Conservation (phyloP, 2,329 filamentous ascomycete species). For the Camillea tinctor region DNA sequence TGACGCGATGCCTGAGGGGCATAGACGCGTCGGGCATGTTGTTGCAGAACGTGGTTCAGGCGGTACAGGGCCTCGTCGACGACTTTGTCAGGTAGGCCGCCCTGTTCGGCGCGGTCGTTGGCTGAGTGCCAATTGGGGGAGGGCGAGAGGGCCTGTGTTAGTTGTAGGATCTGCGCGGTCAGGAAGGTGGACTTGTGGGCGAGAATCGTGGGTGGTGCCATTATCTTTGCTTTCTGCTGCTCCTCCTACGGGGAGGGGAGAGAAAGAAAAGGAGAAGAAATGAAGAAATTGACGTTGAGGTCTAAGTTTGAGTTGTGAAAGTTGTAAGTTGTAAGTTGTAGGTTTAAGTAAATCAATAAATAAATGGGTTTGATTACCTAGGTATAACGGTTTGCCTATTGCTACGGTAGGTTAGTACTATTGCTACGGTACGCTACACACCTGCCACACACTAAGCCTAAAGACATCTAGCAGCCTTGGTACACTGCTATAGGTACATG, state of each 20-base stretch:
- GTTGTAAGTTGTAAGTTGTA: too few relatives aligned
- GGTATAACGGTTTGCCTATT: too few relatives aligned
- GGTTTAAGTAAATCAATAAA: too few relatives aligned
- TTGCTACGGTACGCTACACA: too few relatives aligned
- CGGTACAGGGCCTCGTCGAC: conserved; percentile 57
- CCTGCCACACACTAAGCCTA: too few relatives aligned
- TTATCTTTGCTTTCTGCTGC: conserved; percentile 29
- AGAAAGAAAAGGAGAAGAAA: not conserved
- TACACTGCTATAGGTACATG: too few relatives aligned
- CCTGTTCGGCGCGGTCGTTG: conserved; percentile 41
- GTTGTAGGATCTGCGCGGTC: conserved; percentile 58
- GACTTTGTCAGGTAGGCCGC: conserved; percentile 44
- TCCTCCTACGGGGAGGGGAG: not conserved
- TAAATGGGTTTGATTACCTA: too few relatives aligned
- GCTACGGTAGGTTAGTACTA: too few relatives aligned
- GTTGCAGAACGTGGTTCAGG: conserved; percentile 61
- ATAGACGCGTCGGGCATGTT: conserved; percentile 66
- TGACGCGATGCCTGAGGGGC: conserved; percentile 67
- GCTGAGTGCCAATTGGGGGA: conserved; percentile 52
- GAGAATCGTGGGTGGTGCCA: conserved; percentile 53
- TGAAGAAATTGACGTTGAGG: too few relatives aligned
- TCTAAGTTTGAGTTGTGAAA: too few relatives aligned
- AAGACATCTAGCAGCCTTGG: too few relatives aligned
- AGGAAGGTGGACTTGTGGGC: conserved; percentile 66
- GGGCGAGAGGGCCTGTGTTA: conserved; percentile 58